Conservation (phyloP, 805 yeast species). For the Dipodascopsis uninucleata region DNA sequence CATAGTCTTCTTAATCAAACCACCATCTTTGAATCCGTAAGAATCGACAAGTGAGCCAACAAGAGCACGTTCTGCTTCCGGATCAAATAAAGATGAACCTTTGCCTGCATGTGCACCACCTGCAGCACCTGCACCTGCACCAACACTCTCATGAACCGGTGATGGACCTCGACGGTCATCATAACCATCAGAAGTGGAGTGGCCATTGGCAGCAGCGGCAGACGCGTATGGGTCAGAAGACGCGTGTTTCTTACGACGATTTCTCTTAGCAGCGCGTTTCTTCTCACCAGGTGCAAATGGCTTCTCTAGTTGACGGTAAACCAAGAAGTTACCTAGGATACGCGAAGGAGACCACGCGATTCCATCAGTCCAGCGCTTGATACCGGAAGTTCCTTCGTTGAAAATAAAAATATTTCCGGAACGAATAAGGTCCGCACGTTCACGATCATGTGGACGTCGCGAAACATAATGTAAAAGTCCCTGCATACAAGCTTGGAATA, state of each 20-base stretch:
- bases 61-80: slow-evolving; percentile 41
- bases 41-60: slow-evolving; percentile 58
- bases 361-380: slow-evolving; percentile 97
- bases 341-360: slow-evolving; percentile 90
- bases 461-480: slow-evolving; percentile 58
- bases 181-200: slow-evolving; percentile 3
- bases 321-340: slow-evolving; percentile 76
- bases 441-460: slow-evolving; percentile 79
- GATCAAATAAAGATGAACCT: slow-evolving; percentile 18
- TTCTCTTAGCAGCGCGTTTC: slow-evolving; percentile 40
- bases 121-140: slow-evolving; percentile 6
- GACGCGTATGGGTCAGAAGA: slow-evolving; percentile 23
- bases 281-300: slow-evolving; percentile 46
- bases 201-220: slow-evolving; percentile 22
- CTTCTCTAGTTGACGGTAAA: slow-evolving; percentile 67
- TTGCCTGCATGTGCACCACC: no score
- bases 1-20: slow-evolving; percentile 79
- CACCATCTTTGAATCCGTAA: slow-evolving; percentile 63
- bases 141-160: not conserved
- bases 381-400: slow-evolving; percentile 75
- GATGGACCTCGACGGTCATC: not conserved
- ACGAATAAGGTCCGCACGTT: slow-evolving; percentile 58
- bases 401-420: slow-evolving; percentile 84
- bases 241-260: slow-evolving; percentile 28
- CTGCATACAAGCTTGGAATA: slow-evolving; percentile 74